phyloP scores from a whole-genome alignment of 106 monocot genomes.

The Allium sativum region DNA sequence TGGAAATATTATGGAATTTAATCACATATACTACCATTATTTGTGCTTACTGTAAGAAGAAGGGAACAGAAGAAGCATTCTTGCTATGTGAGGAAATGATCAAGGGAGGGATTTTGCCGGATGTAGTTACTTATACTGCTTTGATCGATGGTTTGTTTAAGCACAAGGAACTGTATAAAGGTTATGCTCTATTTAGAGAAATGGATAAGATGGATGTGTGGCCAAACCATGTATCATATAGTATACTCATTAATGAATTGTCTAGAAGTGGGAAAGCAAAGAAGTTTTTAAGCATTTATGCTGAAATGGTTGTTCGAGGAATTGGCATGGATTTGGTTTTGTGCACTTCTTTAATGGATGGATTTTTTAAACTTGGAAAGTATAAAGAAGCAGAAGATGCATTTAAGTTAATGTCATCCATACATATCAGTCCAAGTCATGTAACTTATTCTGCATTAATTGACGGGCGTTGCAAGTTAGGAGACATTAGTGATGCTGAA shows the following conservation, averaged over 20 bases:
- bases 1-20: slow-evolving; percentile 41
- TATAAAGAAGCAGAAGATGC: slow-evolving; percentile 45
- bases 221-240: slow-evolving; percentile 75
- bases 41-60: slow-evolving; percentile 30
- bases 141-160: slow-evolving; percentile 60
- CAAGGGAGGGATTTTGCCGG: slow-evolving; percentile 55
- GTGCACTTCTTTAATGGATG: slow-evolving; percentile 50
- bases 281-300: slow-evolving; percentile 30
- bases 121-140: slow-evolving; percentile 70
- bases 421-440: slow-evolving; percentile 25
- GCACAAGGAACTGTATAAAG: slow-evolving; percentile 37
- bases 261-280: slow-evolving; percentile 30
- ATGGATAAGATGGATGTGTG: slow-evolving; percentile 62
- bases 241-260: slow-evolving; percentile 46
- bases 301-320: slow-evolving; percentile 64
- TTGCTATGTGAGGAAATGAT: slow-evolving; percentile 79
- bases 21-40: slow-evolving; percentile 72
- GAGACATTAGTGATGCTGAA: slow-evolving; percentile 45
- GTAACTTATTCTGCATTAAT: slow-evolving; percentile 57
- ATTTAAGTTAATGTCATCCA: slow-evolving; percentile 30
- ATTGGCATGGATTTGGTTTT: slow-evolving; percentile 56
- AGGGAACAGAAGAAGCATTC: slow-evolving; percentile 41
- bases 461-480: slow-evolving; percentile 66
- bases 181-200: slow-evolving; percentile 68
- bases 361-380: slow-evolving; percentile 47